Evolutionary conservation across 2,329 filamentous ascomycete species (phyloP), one percentile per base, ranked within the genome.

Genomic region (Beauveria sp.): DNA sequence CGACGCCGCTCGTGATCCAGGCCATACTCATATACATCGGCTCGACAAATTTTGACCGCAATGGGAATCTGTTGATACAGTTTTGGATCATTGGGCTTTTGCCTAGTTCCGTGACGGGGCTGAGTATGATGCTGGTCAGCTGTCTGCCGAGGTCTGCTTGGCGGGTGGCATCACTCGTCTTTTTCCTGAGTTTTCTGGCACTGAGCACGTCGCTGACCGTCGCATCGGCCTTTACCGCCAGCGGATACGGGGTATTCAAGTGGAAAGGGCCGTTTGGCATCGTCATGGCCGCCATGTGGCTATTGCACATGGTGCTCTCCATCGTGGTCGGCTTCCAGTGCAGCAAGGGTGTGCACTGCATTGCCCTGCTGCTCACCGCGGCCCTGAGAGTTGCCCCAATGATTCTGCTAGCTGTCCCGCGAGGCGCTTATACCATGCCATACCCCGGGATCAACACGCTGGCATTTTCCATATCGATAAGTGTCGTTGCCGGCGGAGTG

Each of bases 11-110:
- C 20, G 38, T 52, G 16, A 24, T 60, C 48, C 57, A 60, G n/a
- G 57, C 57, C 18, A 48, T 60, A 24, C 46, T 51, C 48, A 52
- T 60, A 48, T 60, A 60, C 16, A 38, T 60, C 31, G 57, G 57
- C 22, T 60, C 57, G 6, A 60, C 57, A 2, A 26, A 38, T 2
- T 60, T 60, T 26, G 48, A 60, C 7, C 24, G 26, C 20, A 16
- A 28, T 9, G 48, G 57, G 3, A 34, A 31, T 9, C 38, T 60
- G 9, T 9, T 60, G 48, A 51, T 60, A 8, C 57, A 43, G 24
- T 60, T 60, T 22, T 60, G 57, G 57, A 24, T 60, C 34, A 31
- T 60, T 12, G 57, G 57, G 12, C 57, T 60, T 12, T 24, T 60
- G 22, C 57, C 57, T 5, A 45, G 20, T n/a, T 38, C 57, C 10